A percentile compares a stretch with the other conserved stretches of the same genome.
phyloP scores from a whole-genome alignment of 2,329 filamentous ascomycete genomes.

The Ophiosphaerella herpotricha region DNA sequence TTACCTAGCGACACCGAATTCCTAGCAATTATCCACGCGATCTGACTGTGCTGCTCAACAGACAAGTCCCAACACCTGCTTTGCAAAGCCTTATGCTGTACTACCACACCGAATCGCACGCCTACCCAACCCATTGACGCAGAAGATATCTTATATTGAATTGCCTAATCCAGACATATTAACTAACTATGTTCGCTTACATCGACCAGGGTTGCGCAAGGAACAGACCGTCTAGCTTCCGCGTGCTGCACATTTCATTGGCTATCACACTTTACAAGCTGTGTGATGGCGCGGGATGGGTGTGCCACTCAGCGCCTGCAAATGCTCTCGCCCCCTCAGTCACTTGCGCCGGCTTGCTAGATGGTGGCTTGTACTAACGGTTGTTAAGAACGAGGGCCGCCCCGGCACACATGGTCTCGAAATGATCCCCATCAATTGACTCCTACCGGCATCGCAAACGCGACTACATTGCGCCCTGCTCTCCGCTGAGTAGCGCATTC shows the following conservation, averaged over 20 bases:
- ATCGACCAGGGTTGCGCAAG: constrained; percentile 16
- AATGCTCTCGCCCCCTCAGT: constrained; percentile 27
- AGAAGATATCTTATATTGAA: constrained; percentile 15
- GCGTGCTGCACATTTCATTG: constrained; percentile 25
- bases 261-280: constrained; percentile 24
- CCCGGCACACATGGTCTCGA: constrained; percentile 11
- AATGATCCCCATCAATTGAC: constrained; percentile 1
- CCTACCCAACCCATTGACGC: constrained; percentile 3
- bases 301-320: constrained; percentile 41
- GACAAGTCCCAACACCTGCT: neutral
- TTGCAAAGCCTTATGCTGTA: constrained; percentile 6
- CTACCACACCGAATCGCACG: constrained; percentile 2
- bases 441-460: constrained; percentile 1
- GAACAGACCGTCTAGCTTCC: constrained; percentile 22
- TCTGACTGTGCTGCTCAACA: constrained; percentile 3
- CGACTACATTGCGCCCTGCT: constrained; percentile 8
- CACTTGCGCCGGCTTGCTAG: constrained; percentile 12
- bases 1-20: too few relatives aligned
- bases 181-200: constrained; percentile 11
- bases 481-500: constrained; percentile 7
- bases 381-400: constrained; percentile 29
- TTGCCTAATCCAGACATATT: constrained; percentile 19
- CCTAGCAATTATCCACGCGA: neutral
- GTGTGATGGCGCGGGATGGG: constrained; percentile 36
- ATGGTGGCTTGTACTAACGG: constrained; percentile 22